phyloP scores from a whole-genome alignment of 257 asterid genomes.

The Salvia splendens region DNA sequence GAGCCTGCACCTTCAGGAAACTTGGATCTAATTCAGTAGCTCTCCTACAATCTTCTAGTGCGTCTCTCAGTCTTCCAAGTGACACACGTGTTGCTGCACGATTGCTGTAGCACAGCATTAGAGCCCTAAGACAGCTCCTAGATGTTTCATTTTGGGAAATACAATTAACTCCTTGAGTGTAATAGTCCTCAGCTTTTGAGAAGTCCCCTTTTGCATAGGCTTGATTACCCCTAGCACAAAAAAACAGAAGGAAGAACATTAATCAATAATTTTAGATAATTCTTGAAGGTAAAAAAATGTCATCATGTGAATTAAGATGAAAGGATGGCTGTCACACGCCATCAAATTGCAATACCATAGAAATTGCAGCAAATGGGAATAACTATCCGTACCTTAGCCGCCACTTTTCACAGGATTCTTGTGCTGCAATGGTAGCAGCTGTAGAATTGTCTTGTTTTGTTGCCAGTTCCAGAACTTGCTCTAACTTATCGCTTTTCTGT shows the following conservation, averaged over 20 bases:
- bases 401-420: slow-evolving; percentile 96
- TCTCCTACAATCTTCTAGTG: slow-evolving; percentile 81
- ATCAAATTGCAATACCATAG: not conserved
- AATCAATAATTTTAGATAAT: slow-evolving; percentile 14
- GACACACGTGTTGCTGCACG: slow-evolving; percentile 96
- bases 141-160: slow-evolving; percentile 68
- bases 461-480: slow-evolving; percentile 47
- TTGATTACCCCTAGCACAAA: slow-evolving; percentile 85
- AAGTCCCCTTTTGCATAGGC: slow-evolving; percentile 88
- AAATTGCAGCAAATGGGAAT: slow-evolving; percentile 9
- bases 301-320: slow-evolving; percentile 17
- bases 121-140: slow-evolving; percentile 71
- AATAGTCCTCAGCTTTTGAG: slow-evolving; percentile 81
- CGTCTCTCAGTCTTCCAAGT: slow-evolving; percentile 87
- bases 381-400: slow-evolving; percentile 64
- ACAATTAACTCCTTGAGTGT: slow-evolving; percentile 76
- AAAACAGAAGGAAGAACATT: slow-evolving; percentile 36
- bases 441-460: slow-evolving; percentile 44
- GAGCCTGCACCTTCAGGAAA: slow-evolving; percentile 80
- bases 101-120: slow-evolving; percentile 91
- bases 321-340: slow-evolving; percentile 1
- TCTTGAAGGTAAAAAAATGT: slow-evolving; percentile 1
- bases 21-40: slow-evolving; percentile 81
- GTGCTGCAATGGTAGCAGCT: slow-evolving; percentile 64
- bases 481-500: slow-evolving; percentile 43